phyloP scores from a whole-genome alignment of 1,284 basidiomycete genomes.

The Rhodotorula glutinis region DNA sequence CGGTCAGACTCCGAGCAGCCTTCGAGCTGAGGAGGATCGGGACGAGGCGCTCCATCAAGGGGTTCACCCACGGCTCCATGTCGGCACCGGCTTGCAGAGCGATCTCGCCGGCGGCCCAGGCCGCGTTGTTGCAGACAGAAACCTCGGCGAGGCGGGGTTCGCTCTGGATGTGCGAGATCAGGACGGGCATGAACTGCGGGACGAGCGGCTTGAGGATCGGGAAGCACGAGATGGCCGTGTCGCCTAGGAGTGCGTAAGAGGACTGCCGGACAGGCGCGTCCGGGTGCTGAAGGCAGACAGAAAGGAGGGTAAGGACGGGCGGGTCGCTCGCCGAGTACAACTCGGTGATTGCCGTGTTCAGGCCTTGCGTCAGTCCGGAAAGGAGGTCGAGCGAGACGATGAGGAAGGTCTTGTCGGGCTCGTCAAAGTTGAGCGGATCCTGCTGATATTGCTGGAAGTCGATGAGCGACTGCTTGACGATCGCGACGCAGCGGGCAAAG shows the following conservation, averaged over 20 bases:
- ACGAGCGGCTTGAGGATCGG: slow-evolving; percentile 77
- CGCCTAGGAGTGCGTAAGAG: slow-evolving; percentile 93
- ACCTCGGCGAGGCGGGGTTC: slow-evolving; percentile 88
- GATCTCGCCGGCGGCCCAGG: slow-evolving; percentile 98
- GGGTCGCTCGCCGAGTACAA: slow-evolving; percentile 64
- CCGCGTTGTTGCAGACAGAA: slow-evolving; percentile 98
- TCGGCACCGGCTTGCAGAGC: slow-evolving; percentile 58
- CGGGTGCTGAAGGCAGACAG: slow-evolving; percentile 78
- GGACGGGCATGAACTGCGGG: slow-evolving; percentile 80
- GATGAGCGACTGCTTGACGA: slow-evolving; percentile 76
- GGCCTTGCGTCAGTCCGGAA: slow-evolving; percentile 91
- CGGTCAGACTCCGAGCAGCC: slow-evolving; percentile 87
- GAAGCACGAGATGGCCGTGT: slow-evolving; percentile 96
- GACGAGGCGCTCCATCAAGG: slow-evolving; percentile 80
- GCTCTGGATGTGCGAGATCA: slow-evolving; percentile 84
- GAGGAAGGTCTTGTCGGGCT: slow-evolving; percentile 92
- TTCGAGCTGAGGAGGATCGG: slow-evolving; percentile 87
- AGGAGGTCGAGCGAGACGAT: slow-evolving; percentile 95
- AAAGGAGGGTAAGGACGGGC: slow-evolving; percentile 71
- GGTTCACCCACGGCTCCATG: slow-evolving; percentile 83
- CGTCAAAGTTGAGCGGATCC: slow-evolving; percentile 58
- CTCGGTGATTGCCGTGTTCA: slow-evolving; percentile 71
- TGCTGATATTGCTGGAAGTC: slow-evolving; percentile 78
- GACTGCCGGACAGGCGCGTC: slow-evolving; percentile 94
- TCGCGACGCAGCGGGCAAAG: slow-evolving; percentile 83